Percentiles rank a stretch among this genome's conserved stretches.
These are phyloP conservation scores for Vaccinium macrocarpon DNA, from an alignment of 148 eudicot genomes.

Conservation along the genomic window DNA sequence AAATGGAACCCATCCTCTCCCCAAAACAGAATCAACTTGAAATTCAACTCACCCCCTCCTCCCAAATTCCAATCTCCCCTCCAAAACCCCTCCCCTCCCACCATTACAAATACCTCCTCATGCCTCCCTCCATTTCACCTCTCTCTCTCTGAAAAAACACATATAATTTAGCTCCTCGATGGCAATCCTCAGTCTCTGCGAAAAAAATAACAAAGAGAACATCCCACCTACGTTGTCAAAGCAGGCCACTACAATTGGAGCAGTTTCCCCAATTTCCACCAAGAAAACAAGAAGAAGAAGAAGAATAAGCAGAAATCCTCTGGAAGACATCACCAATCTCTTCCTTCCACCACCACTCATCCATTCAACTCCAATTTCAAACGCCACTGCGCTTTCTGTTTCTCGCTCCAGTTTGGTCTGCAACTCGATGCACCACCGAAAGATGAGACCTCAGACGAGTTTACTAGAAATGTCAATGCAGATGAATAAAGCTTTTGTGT, in stretches of 20 bases:
- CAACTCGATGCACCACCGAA: background rate
- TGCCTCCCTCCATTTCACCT: background rate
- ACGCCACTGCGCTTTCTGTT: background rate
- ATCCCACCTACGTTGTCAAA: background rate
- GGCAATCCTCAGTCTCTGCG: background rate
- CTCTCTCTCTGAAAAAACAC: background rate
- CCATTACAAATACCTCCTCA: conserved; percentile 12
- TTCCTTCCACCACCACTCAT: background rate
- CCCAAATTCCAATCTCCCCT: conserved; percentile 10
- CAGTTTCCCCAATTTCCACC: background rate
- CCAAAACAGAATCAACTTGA: background rate
- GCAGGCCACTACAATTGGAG: background rate
- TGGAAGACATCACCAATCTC: conserved; percentile 13
- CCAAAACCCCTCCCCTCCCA: background rate
- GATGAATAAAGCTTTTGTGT: background rate
- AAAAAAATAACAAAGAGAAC: conserved; percentile 12
- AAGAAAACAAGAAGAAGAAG: conserved; percentile 1
- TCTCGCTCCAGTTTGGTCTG: background rate
- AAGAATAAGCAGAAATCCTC: background rate
- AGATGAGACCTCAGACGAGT: background rate
- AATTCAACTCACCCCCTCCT: conserved; percentile 1
- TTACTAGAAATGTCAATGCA: background rate
- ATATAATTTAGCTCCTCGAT: background rate
- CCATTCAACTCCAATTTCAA: background rate
- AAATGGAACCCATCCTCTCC: background rate